Evolutionary conservation across 208 protist genomes (phyloP), one percentile per base, ranked within the genome.

Genomic region (Acanthamoeba royreba): DNA sequence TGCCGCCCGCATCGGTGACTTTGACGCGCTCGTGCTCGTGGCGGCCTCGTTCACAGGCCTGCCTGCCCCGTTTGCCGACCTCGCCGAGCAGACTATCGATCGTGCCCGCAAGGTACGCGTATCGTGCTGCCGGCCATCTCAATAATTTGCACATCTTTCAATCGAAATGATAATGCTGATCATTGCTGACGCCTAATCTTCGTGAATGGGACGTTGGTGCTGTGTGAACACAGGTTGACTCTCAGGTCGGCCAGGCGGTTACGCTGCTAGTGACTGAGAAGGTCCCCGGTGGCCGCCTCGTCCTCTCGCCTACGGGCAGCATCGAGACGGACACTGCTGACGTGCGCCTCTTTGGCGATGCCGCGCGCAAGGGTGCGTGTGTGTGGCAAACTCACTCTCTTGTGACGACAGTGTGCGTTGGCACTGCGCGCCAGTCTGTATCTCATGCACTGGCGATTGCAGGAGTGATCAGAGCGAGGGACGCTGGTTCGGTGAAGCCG

Each of bases 241-340:
- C 25, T 45, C 77, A 86, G 35, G 77, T 55, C 8, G 19, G 46
- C 46, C 45, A 47, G 25, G 77, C 77, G 2, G 17, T 86, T 38
- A 38, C 46, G 43, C 45, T 86, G 43, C 17, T 86, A 8, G 40
- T 25, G 77, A 31, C 9, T 35, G 77, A 86, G 42, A 31, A 15
- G 53, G 92, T 35, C 33, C 74, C 74, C 38, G 93, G 93, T 3
- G 35, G 45, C 38, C 63, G 93, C 11, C 43, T 94, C 22, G 40
- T 92, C 9, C 33, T 94, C 5, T 1, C 69, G n/a, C 86, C 93
- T 25, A 94, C 93, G 1, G 86, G 93, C 66, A 58, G 58, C 15
- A 49, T 94, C 13, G 31, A 47, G n/a, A n/a, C 45, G 15, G 93
- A 94, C 47, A 53, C 55, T 38, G 93, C 88, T 69, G 93, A 94